A percentile compares a stretch with the other conserved stretches of the same genome.
Conservation (phyloP, 2,329 filamentous ascomycete genomes). For the Colletotrichum destructivum region DNA sequence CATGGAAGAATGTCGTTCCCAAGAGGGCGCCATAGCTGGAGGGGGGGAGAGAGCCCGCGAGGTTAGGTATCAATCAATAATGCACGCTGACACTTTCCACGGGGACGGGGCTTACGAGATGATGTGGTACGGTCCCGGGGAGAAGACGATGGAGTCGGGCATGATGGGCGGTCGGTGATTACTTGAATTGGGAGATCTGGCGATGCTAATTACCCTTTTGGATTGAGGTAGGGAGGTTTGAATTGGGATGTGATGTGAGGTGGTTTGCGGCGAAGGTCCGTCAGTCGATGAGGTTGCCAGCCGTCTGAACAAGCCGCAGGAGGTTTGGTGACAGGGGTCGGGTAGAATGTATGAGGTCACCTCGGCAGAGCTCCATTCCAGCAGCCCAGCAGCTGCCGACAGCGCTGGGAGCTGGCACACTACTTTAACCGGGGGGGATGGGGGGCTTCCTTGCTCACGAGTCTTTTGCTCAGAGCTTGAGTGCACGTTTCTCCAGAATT, state of each 20-base stretch:
- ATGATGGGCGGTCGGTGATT: constrained; percentile 52
- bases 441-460: background rate
- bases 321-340: constrained; percentile 34
- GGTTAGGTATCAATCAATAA: constrained; percentile 31
- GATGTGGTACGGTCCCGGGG: constrained; percentile 82
- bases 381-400: background rate
- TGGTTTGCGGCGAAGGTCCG: constrained; percentile 14
- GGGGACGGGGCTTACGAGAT: constrained; percentile 69
- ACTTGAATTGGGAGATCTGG: background rate
- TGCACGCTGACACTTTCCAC: constrained; percentile 16
- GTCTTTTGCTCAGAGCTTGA: background rate
- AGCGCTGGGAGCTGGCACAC: background rate
- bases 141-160: constrained; percentile 69
- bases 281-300: constrained; percentile 4
- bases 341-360: constrained; percentile 41
- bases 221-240: constrained; percentile 2
- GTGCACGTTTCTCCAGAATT: background rate
- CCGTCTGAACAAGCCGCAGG: constrained; percentile 24
- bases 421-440: constrained; percentile 4
- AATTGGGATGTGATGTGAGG: background rate
- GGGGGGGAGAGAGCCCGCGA: background rate
- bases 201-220: background rate
- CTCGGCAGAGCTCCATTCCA: constrained; percentile 30
- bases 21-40: constrained; percentile 88
- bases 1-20: constrained; percentile 89